Evolutionary conservation across 768 basidiomycete species (phyloP), one percentile per base, ranked within the genome.

Genomic region (Thelephora ganbajun): DNA sequence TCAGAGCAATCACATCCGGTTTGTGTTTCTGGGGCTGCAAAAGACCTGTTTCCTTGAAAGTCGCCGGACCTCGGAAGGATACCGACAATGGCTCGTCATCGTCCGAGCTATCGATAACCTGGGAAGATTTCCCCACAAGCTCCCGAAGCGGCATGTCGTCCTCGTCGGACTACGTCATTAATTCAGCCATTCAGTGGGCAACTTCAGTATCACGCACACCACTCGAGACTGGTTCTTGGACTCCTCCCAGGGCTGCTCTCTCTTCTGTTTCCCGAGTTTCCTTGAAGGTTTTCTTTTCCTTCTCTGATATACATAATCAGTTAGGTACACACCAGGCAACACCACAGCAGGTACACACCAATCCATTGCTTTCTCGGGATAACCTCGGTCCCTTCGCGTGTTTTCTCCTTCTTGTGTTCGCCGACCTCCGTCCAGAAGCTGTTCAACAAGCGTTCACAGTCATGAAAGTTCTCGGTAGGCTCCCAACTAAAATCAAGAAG

Each of bases 401-500:
- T 39, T 59, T 80, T 80, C 54, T 81, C 77, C 0, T 68, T 44
- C 46, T 81, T 57, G 49, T 83, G 78, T 14, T 59, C 58, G 1
- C 81, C 81, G 16, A 84, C 53, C 45, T 80, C 69, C 5, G 61
- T 43, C 66, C 65, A 67, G 57, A 86, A 86, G 51, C 76, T 77
- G n/a, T 59, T 51, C 20, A 83, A 61, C 13, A 86, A 66, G 16
- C 77, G 70, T 13, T 71, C 61, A 56, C 83, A 86, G 22, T 69
- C 64, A 33, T 58, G 53, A 12, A 86, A 66, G 56, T 86, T 82
- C 6, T 61, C 62, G 45, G 68, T 62, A 11, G 83, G 83, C 50
- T 85, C 83, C 83, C 83, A 85, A 54, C 83, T 85, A 48, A 20
- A n/a, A 51, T n/a, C 16, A 52, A 18, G 23, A 18, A 41, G 11